A percentile compares a stretch with the other conserved stretches of the same genome.
Conservation (phyloP, 2,329 filamentous ascomycete genomes). For the Fusarium nematophilum region DNA sequence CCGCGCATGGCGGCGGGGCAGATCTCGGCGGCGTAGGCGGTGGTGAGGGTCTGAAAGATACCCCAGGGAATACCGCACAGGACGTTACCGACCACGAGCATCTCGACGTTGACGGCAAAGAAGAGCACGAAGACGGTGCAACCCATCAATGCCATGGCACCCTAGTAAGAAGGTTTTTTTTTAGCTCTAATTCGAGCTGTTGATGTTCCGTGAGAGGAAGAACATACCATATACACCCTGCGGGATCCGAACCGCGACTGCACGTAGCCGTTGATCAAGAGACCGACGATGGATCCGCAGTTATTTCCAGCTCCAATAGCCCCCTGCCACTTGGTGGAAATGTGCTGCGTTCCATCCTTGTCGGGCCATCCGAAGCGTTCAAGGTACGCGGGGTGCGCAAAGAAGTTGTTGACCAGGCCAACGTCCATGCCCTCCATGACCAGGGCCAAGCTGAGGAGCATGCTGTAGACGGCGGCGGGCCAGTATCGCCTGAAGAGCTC, state of each 20-base stretch:
- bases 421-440: constrained; percentile 57
- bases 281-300: constrained; percentile 61
- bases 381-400: constrained; percentile 59
- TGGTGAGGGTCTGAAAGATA: constrained; percentile 58
- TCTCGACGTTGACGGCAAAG: constrained; percentile 54
- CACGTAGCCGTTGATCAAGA: constrained; percentile 61
- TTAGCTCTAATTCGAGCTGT: too few species aligned
- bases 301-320: constrained; percentile 60
- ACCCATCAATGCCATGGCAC: constrained; percentile 51
- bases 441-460: constrained; percentile 48
- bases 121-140: constrained; percentile 61
- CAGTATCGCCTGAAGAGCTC: constrained; percentile 47
- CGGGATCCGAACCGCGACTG: constrained; percentile 59
- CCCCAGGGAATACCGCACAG: constrained; percentile 60
- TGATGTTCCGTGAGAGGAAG: too few species aligned
- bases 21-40: constrained; percentile 61
- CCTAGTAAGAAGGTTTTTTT: constrained; percentile 17
- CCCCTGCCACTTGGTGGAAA: constrained; percentile 60
- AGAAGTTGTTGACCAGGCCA: constrained; percentile 55
- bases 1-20: constrained; percentile 57
- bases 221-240: constrained; percentile 59
- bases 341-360: constrained; percentile 51
- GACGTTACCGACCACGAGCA: constrained; percentile 57
- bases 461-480: constrained; percentile 45
- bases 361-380: constrained; percentile 49